Evolutionary conservation across 83 land plant genomes (phyloP), one percentile per base, ranked within the genome.

Genomic region (Picea engelmannii): DNA sequence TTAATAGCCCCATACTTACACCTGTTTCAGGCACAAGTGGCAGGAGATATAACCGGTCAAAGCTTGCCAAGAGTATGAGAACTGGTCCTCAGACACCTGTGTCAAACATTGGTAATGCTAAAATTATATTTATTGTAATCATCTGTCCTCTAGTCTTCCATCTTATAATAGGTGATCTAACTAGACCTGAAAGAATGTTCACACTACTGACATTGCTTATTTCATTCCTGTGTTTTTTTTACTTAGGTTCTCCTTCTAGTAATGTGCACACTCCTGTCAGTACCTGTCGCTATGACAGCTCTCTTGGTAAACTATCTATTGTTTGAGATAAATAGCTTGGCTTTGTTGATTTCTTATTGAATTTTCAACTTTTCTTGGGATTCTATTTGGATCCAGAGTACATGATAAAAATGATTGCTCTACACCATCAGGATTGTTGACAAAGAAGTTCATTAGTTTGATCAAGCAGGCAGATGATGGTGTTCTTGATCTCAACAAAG

Each of bases 381-480:
- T 24, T 66, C 5, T 78, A 62, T 6, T 13, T 69, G 55, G 24
- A 31, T 15, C 25, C 12, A 58, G 63, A 82, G 3, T 40, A 9
- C 23, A 76, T 62, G 81, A 78, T 15, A 65, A 49, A 17, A 5
- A 62, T 62, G 21, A 44, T 5, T 76, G 64, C 12, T 82, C 21
- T 35, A 64, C 6, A 81, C 84, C 60, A 67, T 42, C 87, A 96
- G 99, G 97, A 81, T 85, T 92, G 15, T 80, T 96, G 82, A 96
- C 99, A 66, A 94, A 96, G 82, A 96, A 96, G 87, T 96, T 96
- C 78, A 89, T 96, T 66, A 87, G 89, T 82, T 84, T 96, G 66
- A 88, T 96, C 42, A 96, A 96, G 85, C 90, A 96, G 83, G 97
- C 95, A 58, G 93, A 89, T 70, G 97, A 96, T 85, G 98, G 98